phyloP scores from a whole-genome alignment of 257 asterid species.

The Leptodermis oblonga region DNA sequence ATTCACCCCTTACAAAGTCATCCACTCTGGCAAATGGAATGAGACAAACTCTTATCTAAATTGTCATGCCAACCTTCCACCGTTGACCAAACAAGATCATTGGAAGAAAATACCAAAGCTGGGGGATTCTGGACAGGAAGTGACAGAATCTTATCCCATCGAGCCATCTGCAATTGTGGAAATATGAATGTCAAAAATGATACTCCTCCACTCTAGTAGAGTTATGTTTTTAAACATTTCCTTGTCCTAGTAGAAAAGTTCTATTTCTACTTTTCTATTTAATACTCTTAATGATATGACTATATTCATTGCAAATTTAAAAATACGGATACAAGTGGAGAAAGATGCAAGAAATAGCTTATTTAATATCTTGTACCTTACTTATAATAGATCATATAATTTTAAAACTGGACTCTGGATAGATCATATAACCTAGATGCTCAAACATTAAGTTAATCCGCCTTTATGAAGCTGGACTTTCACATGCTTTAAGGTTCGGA shows the following conservation, averaged over 20 bases:
- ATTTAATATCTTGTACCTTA: not conserved
- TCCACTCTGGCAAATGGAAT: slow-evolving; percentile 84
- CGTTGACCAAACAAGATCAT: slow-evolving; percentile 89
- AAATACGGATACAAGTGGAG: not conserved
- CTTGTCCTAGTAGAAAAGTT: not conserved
- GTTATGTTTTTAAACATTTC: not conserved
- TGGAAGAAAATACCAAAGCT: slow-evolving; percentile 66
- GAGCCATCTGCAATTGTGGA: slow-evolving; percentile 70
- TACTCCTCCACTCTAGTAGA: not conserved
- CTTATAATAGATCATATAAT: not conserved
- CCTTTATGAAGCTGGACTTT: not conserved
- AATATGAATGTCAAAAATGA: not conserved
- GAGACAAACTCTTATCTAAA: slow-evolving; percentile 70
- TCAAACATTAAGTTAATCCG: not conserved
- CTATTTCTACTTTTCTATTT: not conserved
- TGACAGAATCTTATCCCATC: slow-evolving; percentile 94
- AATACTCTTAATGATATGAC: too few relatives aligned
- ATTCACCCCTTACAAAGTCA: slow-evolving; percentile 90
- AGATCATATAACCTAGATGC: not conserved
- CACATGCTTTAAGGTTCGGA: not conserved
- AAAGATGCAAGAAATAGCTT: not conserved
- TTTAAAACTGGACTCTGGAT: not conserved
- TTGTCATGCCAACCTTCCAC: slow-evolving; percentile 95
- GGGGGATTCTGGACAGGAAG: slow-evolving; percentile 97
- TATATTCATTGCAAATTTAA: too few relatives aligned